Percentiles rank a stretch among this genome's conserved stretches.
These are phyloP conservation scores for Pestalotiopsis sp. DNA, from an alignment of 2,329 filamentous ascomycete genomes.

Conservation along the genomic window DNA sequence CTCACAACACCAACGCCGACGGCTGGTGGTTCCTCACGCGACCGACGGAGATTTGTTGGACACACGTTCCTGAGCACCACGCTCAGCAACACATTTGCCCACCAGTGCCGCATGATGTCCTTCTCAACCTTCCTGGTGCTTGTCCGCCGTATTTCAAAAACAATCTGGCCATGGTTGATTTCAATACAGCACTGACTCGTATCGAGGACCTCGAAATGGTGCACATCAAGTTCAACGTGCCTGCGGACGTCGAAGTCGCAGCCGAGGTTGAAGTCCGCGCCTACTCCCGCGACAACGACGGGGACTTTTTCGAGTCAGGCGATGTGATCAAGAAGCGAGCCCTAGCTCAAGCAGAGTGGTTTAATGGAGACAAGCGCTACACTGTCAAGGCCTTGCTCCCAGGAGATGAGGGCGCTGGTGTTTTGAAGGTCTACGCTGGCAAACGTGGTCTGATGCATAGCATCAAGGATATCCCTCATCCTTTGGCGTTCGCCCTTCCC, in stretches of 20 bases:
- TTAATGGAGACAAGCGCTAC: constrained; percentile 83
- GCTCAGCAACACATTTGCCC: constrained; percentile 93
- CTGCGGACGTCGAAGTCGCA: constrained; percentile 85
- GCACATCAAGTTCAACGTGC: constrained; percentile 85
- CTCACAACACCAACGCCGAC: constrained; percentile 72
- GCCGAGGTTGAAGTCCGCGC: constrained; percentile 88
- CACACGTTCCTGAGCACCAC: constrained; percentile 86
- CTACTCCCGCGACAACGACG: constrained; percentile 81
- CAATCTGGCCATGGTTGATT: constrained; percentile 78
- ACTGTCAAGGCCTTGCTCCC: constrained; percentile 91
- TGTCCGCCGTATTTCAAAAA: constrained; percentile 90
- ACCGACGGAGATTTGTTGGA: constrained; percentile 91
- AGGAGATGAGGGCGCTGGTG: constrained; percentile 85
- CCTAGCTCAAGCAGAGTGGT: constrained; percentile 90
- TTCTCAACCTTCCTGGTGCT: constrained; percentile 83
- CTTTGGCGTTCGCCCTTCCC: constrained; percentile 86
- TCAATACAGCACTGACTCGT: constrained; percentile 83
- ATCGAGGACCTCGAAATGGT: constrained; percentile 93
- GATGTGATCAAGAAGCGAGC: constrained; percentile 85
- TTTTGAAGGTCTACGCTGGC: constrained; percentile 90
- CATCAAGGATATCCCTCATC: constrained; percentile 93
- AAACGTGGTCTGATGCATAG: constrained; percentile 96
- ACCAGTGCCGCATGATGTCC: constrained; percentile 79
- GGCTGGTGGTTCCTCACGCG: constrained; percentile 92
- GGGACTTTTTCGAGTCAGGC: constrained; percentile 91